Evolutionary conservation across 1,284 basidiomycete species (phyloP).

Genomic region (Tausonia pullulans): DNA sequence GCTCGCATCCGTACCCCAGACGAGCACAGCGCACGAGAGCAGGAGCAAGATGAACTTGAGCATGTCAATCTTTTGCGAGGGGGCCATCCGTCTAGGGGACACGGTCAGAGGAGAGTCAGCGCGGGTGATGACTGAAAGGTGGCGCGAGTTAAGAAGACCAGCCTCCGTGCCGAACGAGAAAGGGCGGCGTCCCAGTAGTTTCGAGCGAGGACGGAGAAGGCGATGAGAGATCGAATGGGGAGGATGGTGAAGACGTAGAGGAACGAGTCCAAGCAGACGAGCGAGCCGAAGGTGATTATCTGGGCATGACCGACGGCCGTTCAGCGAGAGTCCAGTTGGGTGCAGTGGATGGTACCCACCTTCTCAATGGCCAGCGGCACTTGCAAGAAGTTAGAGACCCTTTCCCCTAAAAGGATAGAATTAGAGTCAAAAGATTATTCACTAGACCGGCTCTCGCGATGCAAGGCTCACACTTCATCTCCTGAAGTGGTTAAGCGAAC

Average conservation of each 20-base stretch:
- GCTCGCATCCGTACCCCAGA: slow-evolving; percentile 82
- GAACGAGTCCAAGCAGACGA: slow-evolving; percentile 93
- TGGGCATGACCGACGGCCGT: slow-evolving; percentile 30
- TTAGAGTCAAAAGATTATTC: not conserved
- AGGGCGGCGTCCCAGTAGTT: slow-evolving; percentile 3
- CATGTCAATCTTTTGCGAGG: slow-evolving; percentile 85
- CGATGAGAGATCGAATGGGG: slow-evolving; percentile 73
- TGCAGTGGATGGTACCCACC: slow-evolving; percentile 37
- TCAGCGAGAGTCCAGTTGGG: not conserved
- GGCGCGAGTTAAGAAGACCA: not conserved
- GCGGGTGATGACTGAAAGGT: not conserved
- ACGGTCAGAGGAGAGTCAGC: not conserved
- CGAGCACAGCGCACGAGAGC: slow-evolving; percentile 61
- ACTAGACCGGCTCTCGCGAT: too few relatives aligned
- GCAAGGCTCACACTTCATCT: slow-evolving; percentile 38
- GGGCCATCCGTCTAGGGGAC: slow-evolving; percentile 41
- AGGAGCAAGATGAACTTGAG: slow-evolving; percentile 67
- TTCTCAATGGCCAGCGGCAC: slow-evolving; percentile 92
- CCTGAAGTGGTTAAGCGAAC: slow-evolving; percentile 26
- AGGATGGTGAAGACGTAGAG: slow-evolving; percentile 97
- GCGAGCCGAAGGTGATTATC: slow-evolving; percentile 85
- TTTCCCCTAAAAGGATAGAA: slow-evolving; percentile 46
- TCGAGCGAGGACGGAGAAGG: slow-evolving; percentile 34
- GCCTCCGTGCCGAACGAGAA: not conserved
- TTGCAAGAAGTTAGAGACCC: slow-evolving; percentile 93